Base-by-base conservation (phyloP, 2,329 filamentous ascomycete species). In the Talaromyces sp. region DNA sequence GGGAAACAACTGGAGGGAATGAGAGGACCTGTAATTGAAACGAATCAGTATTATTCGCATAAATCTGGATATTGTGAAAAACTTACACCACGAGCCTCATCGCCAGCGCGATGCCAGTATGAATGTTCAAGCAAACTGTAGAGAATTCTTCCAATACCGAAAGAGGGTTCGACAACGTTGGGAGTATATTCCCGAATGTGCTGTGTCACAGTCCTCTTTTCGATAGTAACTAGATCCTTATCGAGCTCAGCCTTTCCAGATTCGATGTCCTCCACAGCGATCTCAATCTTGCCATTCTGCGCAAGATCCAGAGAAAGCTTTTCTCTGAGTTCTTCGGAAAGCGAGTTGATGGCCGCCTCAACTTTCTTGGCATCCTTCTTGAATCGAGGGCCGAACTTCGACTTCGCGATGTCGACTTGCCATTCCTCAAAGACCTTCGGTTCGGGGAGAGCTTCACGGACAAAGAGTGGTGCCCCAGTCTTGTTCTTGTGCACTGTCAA, bases 161-260 rank as follows among this genome's bases (percentile, higher is more conserved):
- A 99, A 0, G 93, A 98, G 1, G 93, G 95, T 81, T 99, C 95
- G 69, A 98, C 96, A 55, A 96, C 92, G 73, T 97, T 97, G 64
- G 93, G 93, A 0, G 89, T 96, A 80, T 91, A 99, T 76, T 97
- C 93, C 70, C 95, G 86, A 63, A 88, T 86, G 74, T 96, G 89
- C 77, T 96, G 91, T 3, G 87, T 84, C 66, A 92, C 84, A 69
- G 89, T 96, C 69, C 88, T 86, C 80, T 90, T 92, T 80, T 93
- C 90, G 69, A 98, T 92, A 63, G 82, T 86, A 73, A 99, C 82
- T 56, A 96, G 83, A 65, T 96, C 92, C 73, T 88, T 88, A 70
- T 84, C 82, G 58, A 98, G 81, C 74, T 93, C 88, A 25, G 92
- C 91, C 77, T 89, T 92, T 75, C 91, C 90, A 69, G 84, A 84